Conservation (phyloP, 768 basidiomycete genomes). For the Saitozyma sp. region DNA sequence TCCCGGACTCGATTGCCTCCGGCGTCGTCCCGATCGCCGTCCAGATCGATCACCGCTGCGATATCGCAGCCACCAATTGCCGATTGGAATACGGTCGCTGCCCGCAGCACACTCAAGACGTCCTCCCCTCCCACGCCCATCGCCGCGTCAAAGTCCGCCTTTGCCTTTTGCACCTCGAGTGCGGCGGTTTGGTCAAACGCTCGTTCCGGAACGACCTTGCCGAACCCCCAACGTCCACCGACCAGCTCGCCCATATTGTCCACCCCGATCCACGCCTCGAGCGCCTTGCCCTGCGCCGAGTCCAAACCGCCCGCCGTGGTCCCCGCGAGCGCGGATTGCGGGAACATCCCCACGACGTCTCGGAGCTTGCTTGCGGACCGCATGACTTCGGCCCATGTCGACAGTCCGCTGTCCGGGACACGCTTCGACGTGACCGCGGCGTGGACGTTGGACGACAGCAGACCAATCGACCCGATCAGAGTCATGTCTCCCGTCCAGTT, state of each 20-base stretch:
- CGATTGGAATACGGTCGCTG: slow-evolving; percentile 15
- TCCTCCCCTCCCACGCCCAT: background rate
- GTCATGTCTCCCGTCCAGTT: slow-evolving; percentile 56
- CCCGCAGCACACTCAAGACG: slow-evolving; percentile 16
- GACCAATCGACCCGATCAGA: slow-evolving; percentile 67
- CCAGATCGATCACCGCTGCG: slow-evolving; percentile 46
- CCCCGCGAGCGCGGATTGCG: slow-evolving; percentile 12
- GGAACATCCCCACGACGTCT: slow-evolving; percentile 31
- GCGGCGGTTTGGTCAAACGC: slow-evolving; percentile 25
- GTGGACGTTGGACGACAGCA: slow-evolving; percentile 59
- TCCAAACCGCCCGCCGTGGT: background rate
- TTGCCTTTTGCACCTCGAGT: slow-evolving; percentile 20
- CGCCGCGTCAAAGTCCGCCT: slow-evolving; percentile 18
- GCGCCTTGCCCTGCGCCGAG: slow-evolving; percentile 6
- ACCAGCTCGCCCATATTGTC: slow-evolving; percentile 19
- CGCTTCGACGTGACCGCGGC: slow-evolving; percentile 55
- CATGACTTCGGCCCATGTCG: slow-evolving; percentile 39
- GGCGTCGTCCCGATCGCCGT: slow-evolving; percentile 29
- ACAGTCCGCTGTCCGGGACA: slow-evolving; percentile 33
- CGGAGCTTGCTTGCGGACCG: slow-evolving; percentile 32
- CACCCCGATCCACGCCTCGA: slow-evolving; percentile 18
- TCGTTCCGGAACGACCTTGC: slow-evolving; percentile 9
- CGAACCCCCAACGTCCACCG: slow-evolving; percentile 36
- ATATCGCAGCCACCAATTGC: slow-evolving; percentile 36
- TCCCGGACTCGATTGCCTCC: slow-evolving; percentile 11